Base-by-base conservation (phyloP, 139 green algal genomes). In the Asterochloris sp. region DNA sequence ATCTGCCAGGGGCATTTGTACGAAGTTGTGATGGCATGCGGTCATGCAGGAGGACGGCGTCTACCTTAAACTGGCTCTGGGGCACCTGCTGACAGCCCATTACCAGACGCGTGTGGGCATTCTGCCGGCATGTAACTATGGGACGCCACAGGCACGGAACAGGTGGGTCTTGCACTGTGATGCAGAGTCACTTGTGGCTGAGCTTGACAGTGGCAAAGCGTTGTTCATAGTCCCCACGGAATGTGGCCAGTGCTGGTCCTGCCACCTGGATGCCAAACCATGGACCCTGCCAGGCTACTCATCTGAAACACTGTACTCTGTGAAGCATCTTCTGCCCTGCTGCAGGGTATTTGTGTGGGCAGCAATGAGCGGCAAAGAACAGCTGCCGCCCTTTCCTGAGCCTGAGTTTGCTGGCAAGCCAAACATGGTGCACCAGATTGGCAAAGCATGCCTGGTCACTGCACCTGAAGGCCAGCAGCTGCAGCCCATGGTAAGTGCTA, bases 371-470 rank as follows among this genome's bases (percentile, higher is more conserved):
- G 86, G 87, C 16, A 11, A 84, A 76, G 86, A 90, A 83, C 82
- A 91, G 85, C 88, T 96, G 77, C 92, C 92, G 11, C 78, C 91
- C 21, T 91, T 93, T 78, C 92, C 92, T 60, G 86, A 90, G 82
- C 89, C 88, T 62, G 38, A 54, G 6, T 54, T 54, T 6, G 38
- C 38, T 54, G 38, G 38, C 38, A 54, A 54, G 38, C 38, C 38
- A 54, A 54, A 54, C 38, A 54, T 6, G 4, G 38, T 54, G 38
- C 38, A 54, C 38, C 38, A 54, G 38, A 54, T 10, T 54, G 38
- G 38, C 38, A 54, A 6, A 54, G 38, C 38, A 54, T 54, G 38
- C 38, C 38, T 54, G 38, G 38, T 54, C 38, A 54, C 38, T 54
- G 38, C 38, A 6, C 38, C 38, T 54, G 38, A 54, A 54, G 38